These are phyloP conservation scores for Ailanthus altissimus DNA, from an alignment of 345 rosid genomes.

Conservation along the genomic window DNA sequence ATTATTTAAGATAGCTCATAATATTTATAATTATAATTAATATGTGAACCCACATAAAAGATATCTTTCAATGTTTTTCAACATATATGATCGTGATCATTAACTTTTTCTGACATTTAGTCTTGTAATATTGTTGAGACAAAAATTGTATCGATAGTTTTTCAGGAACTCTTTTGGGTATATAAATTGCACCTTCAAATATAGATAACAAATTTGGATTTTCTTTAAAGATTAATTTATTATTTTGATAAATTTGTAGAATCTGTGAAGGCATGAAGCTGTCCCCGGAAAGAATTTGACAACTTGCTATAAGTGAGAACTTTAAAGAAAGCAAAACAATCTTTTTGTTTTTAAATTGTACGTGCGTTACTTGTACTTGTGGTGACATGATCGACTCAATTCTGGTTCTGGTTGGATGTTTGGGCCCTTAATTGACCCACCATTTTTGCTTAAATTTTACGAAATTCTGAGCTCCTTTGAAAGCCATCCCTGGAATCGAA, in stretches of 20 bases:
- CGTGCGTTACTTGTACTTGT: not conserved
- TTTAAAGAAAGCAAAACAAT: conserved; percentile 7
- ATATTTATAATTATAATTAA: too few relatives aligned
- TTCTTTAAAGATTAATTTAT: not conserved
- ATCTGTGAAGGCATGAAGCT: not conserved
- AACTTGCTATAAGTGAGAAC: not conserved
- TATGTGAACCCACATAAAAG: too few relatives aligned
- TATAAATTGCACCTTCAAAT: not conserved
- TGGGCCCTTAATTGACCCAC: not conserved
- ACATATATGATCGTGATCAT: not conserved
- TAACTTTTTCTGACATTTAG: not conserved
- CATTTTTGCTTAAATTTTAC: not conserved
- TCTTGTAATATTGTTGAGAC: not conserved
- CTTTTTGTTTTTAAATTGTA: not conserved
- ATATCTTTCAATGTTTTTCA: not conserved
- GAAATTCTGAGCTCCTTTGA: not conserved
- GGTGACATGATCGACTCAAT: not conserved
- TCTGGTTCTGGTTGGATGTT: not conserved
- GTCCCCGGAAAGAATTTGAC: not conserved
- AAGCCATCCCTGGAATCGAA: not conserved
- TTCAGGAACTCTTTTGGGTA: not conserved
- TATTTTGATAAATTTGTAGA: too few relatives aligned
- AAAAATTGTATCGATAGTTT: not conserved
- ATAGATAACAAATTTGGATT: not conserved
- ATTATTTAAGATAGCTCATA: too few relatives aligned